These are phyloP conservation scores for Krasilnikovozyma curviuscula DNA, from an alignment of 768 basidiomycete genomes.

Conservation along the genomic window DNA sequence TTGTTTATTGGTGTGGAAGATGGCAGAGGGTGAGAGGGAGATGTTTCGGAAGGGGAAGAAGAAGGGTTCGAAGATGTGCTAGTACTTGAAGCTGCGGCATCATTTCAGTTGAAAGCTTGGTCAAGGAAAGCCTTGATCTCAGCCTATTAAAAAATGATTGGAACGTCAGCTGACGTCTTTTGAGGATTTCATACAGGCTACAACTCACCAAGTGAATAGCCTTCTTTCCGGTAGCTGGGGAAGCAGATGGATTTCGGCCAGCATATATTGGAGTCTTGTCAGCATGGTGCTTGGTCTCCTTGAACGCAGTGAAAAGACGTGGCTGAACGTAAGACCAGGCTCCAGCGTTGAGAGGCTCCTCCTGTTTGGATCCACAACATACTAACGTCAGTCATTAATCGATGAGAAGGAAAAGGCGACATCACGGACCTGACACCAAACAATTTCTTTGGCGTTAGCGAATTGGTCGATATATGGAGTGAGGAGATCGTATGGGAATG, in stretches of 20 bases:
- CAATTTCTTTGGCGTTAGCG: slow-evolving; percentile 76
- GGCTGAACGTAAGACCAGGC: slow-evolving; percentile 93
- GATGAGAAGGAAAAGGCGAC: background rate
- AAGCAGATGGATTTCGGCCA: slow-evolving; percentile 77
- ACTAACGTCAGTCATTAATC: background rate
- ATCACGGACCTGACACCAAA: slow-evolving; percentile 67
- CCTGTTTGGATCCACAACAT: slow-evolving; percentile 28
- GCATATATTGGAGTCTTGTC: slow-evolving; percentile 81
- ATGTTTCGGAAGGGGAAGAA: no score
- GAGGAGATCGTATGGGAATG: slow-evolving; percentile 91
- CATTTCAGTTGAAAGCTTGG: slow-evolving; percentile 29
- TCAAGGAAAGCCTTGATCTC: slow-evolving; percentile 55
- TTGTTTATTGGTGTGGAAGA: no score
- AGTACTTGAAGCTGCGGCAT: no score
- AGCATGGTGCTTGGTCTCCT: slow-evolving; percentile 73
- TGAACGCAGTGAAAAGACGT: slow-evolving; percentile 79
- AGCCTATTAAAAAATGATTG: slow-evolving; percentile 64
- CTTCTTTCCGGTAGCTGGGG: slow-evolving; percentile 83
- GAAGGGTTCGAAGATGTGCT: no score
- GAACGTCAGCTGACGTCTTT: slow-evolving; percentile 11
- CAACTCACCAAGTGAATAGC: slow-evolving; percentile 17
- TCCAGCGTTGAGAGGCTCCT: slow-evolving; percentile 93
- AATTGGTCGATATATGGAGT: slow-evolving; percentile 90
- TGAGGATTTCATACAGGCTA: background rate
- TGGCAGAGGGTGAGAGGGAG: no score